Evolutionary conservation across 1,284 basidiomycete genomes (phyloP), one percentile per base, ranked within the genome.

Genomic region (Hypsizygus ulmarius): DNA sequence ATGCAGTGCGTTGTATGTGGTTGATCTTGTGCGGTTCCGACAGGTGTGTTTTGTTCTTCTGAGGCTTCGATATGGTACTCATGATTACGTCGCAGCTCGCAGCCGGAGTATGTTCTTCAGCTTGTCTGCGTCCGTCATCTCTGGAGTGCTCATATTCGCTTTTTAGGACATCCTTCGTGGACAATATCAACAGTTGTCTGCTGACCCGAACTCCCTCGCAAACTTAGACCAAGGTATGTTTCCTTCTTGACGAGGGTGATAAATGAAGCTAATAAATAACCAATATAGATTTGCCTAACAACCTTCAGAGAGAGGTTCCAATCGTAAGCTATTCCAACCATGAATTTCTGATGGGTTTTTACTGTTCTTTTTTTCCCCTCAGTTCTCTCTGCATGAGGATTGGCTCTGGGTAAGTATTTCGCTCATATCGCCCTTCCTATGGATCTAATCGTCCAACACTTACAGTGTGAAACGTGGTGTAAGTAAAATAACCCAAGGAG

Each of bases 1-100:
- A 39, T 29, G 6, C 43, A 94, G 93, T 66, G 95, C 97, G 0
- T 73, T 99, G 0, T 99, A 98, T 65, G 93, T 99, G 6, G 85
- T 99, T 37, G 96, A 99, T 67, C 79, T 99, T n/a, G 87, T 93
- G 41, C 82, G 90, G 12, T 98, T 99, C 82, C 84, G 96, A 55
- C 84, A 91, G 71, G 84, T 84, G 55, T 38, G 79, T 59, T 33
- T 12, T 39, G 8, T 5, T 29, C 15, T 29, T 14, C 19, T 27
- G 38, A 16, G 29, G 21, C 41, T 38, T 30, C 49, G 16, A 46
- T 38, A 39, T 34, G 37, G 21, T 43, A 11, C 16, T 41, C 34
- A 51, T 56, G 45, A 50, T 54, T 25, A 55, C 37, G 34, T 28
- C 43, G 0, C 56, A 88, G 84, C 74, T 90, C 59, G 87, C 89